Conservation (phyloP, 768 basidiomycete species). For the Hortiboletus campestris region DNA sequence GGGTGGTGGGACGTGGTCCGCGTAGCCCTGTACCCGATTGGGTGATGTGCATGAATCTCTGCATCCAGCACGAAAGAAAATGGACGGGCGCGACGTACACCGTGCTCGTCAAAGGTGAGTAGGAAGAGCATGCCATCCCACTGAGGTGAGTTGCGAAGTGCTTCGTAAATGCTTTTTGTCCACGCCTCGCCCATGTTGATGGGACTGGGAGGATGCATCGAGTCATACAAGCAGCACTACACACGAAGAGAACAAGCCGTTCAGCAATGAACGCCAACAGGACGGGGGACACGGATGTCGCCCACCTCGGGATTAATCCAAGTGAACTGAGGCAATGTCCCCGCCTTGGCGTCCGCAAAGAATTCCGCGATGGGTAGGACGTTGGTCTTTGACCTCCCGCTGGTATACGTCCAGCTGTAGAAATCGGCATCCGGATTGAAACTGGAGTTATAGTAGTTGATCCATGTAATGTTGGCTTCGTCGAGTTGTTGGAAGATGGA, state of each 20-base stretch:
- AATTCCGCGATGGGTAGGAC: slow-evolving; percentile 18
- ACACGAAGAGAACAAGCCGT: neutral
- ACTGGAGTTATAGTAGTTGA: slow-evolving; percentile 28
- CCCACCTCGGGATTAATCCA: slow-evolving; percentile 28
- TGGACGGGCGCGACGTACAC: slow-evolving; percentile 7
- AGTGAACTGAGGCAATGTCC: slow-evolving; percentile 25
- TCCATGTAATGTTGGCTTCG: slow-evolving; percentile 24
- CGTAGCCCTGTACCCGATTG: slow-evolving; percentile 17
- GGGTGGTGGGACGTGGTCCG: slow-evolving; percentile 24
- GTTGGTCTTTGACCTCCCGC: slow-evolving; percentile 15
- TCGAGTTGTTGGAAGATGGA: slow-evolving; percentile 30
- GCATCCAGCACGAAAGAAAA: neutral
- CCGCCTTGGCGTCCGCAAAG: slow-evolving; percentile 21
- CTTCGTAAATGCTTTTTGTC: slow-evolving; percentile 24
- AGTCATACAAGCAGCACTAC: slow-evolving; percentile 24
- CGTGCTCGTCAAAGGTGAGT: slow-evolving; percentile 28
- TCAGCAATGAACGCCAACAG: neutral
- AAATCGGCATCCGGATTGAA: slow-evolving; percentile 27
- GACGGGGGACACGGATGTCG: neutral
- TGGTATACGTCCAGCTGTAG: slow-evolving; percentile 19
- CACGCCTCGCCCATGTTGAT: slow-evolving; percentile 26
- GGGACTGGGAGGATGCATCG: slow-evolving; percentile 28
- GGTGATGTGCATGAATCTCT: neutral
- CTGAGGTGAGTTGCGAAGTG: slow-evolving; percentile 24
- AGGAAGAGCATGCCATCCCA: slow-evolving; percentile 22